phyloP scores from a whole-genome alignment of 2,329 filamentous ascomycete species.

The Talaromyces sp. region DNA sequence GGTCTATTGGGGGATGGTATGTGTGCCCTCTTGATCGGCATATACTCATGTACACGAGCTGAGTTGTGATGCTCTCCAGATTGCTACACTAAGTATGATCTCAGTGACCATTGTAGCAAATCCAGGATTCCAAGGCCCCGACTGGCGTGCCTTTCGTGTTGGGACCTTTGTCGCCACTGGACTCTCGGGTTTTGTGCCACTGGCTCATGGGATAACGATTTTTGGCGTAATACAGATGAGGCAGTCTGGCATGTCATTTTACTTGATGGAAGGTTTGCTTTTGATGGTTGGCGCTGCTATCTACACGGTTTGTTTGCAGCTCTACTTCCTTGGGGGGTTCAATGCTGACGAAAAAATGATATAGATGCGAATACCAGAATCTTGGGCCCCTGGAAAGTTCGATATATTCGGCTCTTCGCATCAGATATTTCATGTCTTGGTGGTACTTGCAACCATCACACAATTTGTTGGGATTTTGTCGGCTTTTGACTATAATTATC shows the following conservation, averaged over 20 bases:
- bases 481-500: constrained; percentile 11
- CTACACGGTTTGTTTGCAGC: constrained; percentile 2
- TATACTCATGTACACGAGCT: neutral
- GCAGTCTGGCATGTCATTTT: constrained; percentile 7
- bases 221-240: constrained; percentile 3
- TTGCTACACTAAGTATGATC: neutral
- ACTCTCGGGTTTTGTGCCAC: constrained; percentile 2
- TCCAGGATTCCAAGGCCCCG: constrained; percentile 4
- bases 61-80: neutral
- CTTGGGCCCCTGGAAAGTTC: neutral
- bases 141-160: constrained; percentile 9
- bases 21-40: neutral
- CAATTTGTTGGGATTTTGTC: constrained; percentile 2
- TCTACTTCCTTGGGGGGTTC: neutral
- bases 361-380: constrained; percentile 8
- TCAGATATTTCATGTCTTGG: constrained; percentile 12
- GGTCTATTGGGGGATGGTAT: constrained; percentile 10
- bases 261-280: constrained; percentile 2
- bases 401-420: constrained; percentile 10
- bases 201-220: constrained; percentile 3
- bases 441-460: neutral
- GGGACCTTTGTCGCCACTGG: constrained; percentile 7
- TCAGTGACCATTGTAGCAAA: constrained; percentile 2
- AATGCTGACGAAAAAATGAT: neutral
- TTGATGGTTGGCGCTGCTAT: constrained; percentile 3